Evolutionary conservation across 1,284 basidiomycete species (phyloP).

Genomic region (Leccinum fuscescens): DNA sequence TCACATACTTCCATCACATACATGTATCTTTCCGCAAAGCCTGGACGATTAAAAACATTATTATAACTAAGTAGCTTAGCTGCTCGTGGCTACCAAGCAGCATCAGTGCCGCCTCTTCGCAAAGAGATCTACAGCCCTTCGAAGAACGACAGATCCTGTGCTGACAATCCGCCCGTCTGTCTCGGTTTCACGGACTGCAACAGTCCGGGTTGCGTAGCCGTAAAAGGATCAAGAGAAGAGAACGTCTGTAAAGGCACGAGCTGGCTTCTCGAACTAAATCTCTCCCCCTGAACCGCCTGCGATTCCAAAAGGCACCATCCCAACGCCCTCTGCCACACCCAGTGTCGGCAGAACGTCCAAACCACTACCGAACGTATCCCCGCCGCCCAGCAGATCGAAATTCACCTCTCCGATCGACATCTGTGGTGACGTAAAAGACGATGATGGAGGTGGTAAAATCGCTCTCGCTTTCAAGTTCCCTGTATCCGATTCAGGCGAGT

Average conservation of each 20-base stretch:
- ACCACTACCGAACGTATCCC: background rate
- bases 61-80: background rate
- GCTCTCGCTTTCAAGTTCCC: background rate
- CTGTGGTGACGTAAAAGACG: slow-evolving; percentile 38
- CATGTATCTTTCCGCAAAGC: background rate
- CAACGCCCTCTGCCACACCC: background rate
- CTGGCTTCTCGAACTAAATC: slow-evolving; percentile 3
- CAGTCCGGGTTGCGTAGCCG: slow-evolving; percentile 2
- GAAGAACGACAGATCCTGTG: slow-evolving; percentile 73
- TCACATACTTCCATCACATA: background rate
- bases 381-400: slow-evolving; percentile 21
- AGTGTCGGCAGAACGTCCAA: background rate
- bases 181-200: slow-evolving; percentile 22
- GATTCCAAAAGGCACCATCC: background rate
- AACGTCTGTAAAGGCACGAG: slow-evolving; percentile 5
- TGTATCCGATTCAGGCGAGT: slow-evolving; percentile 35
- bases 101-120: background rate
- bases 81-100: background rate
- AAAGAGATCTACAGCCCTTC: slow-evolving; percentile 50
- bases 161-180: slow-evolving; percentile 53
- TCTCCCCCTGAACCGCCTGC: background rate
- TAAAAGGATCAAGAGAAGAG: background rate
- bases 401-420: slow-evolving; percentile 1
- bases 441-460: slow-evolving; percentile 46
- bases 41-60: background rate